Conservation (phyloP, 2,329 filamentous ascomycete genomes). For the Chalara sp. region DNA sequence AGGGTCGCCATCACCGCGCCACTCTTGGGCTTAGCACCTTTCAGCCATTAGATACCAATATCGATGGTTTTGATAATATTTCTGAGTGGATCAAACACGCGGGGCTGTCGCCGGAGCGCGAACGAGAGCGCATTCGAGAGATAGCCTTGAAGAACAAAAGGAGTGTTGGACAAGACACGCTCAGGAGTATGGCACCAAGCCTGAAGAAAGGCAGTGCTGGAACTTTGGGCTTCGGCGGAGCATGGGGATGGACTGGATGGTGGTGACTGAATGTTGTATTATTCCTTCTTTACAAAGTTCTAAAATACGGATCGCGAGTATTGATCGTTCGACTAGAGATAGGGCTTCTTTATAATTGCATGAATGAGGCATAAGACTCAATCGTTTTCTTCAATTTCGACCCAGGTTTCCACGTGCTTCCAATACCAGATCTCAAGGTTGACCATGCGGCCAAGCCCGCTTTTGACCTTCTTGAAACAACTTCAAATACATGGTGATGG, state of each 20-base stretch:
- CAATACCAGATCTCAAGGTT: too few relatives aligned
- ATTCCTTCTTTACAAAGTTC: too few relatives aligned
- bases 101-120: background rate
- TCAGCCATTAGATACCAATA: background rate
- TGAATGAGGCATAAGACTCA: too few relatives aligned
- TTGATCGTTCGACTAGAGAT: too few relatives aligned
- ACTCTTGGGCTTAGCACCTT: conserved; percentile 19
- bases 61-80: background rate
- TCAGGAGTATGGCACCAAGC: conserved; percentile 18
- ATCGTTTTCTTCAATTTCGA: too few relatives aligned
- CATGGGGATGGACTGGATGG: background rate
- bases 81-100: background rate
- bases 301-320: too few relatives aligned
- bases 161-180: conserved; percentile 15
- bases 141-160: conserved; percentile 17
- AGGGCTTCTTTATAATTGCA: too few relatives aligned
- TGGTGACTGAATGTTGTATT: background rate
- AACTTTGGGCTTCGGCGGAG: background rate
- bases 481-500: too few relatives aligned
- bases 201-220: background rate
- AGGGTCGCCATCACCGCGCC: conserved; percentile 11
- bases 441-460: too few relatives aligned
- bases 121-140: conserved; percentile 12
- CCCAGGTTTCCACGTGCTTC: too few relatives aligned
- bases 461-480: too few relatives aligned